Evolutionary conservation across 495 filamentous ascomycete genomes (phyloP), one percentile per base, ranked within the genome.

Genomic region (Hypoxylon fragiforme): DNA sequence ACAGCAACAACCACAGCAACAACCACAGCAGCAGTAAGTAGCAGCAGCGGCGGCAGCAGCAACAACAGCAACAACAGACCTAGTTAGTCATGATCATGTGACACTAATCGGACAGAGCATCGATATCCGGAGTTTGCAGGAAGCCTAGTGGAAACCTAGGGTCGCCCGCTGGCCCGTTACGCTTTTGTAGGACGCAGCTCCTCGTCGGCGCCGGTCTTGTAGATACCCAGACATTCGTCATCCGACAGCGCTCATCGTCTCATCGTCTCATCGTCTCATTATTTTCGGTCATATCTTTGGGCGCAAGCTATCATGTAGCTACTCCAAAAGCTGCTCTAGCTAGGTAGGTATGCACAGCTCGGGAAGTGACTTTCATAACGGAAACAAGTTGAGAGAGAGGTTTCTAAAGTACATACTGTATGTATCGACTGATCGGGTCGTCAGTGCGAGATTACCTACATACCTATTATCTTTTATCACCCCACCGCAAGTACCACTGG

Each of bases 341-440:
- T 57, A 28, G 24, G 9, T 28, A 28, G 4, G 24, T 28, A 53
- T 51, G 54, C 44, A 50, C 44, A 37, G 30, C 45, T 38, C 40
- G 45, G 54, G 47, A 38, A 61, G 38, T 37, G 45, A 44, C 22
- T 38, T 44, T 64, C 43, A 50, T 32, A 43, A 50, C 18, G 55
- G 48, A 59, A 60, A 52, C 61, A 66, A 38, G n/a, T n/a, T n/a
- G n/a, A n/a, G 44, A 54, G 38, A 53, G 53, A 48, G 57, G 53
- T 66, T 47, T 52, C 55, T 57, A n/a, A n/a, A n/a, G n/a, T n/a
- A n/a, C n/a, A n/a, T n/a, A n/a, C n/a, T n/a, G n/a, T n/a, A n/a
- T 59, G 57, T 64, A 60, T 67, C 61, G 62, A 62, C 65, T 57
- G 54, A 65, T 62, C 61, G 44, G 50, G 64, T 51, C 57, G 57